phyloP scores from a whole-genome alignment of 169 alveolate species.

The Plasmodium inui region DNA sequence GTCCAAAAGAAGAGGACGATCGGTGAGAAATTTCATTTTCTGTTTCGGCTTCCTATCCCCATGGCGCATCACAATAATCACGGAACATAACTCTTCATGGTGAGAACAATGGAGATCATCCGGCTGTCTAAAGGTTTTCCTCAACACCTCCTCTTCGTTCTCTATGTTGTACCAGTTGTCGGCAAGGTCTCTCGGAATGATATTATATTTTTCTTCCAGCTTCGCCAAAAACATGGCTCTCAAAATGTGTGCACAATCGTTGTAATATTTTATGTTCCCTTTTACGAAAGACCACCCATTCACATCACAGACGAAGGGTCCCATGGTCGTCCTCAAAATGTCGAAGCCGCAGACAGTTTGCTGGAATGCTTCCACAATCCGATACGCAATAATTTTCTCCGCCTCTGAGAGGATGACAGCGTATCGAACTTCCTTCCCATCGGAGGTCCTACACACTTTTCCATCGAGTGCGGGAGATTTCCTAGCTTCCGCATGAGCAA shows the following conservation, averaged over 20 bases:
- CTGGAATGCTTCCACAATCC: conserved; percentile 94
- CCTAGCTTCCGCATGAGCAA: conserved; percentile 99
- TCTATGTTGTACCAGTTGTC: conserved; percentile 78
- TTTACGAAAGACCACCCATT: conserved; percentile 98
- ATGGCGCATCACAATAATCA: conserved; percentile 97
- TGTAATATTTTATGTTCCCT: conserved; percentile 94
- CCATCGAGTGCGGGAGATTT: conserved; percentile 97
- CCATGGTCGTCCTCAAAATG: conserved; percentile 91
- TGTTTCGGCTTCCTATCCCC: conserved; percentile 98
- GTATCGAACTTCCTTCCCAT: conserved; percentile 97
- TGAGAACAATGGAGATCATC: conserved; percentile 75
- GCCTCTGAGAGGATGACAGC: conserved; percentile 95
- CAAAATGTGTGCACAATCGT: conserved; percentile 93
- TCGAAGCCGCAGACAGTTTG: conserved; percentile 96
- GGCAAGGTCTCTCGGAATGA: conserved; percentile 78
- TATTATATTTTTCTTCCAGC: conserved; percentile 80
- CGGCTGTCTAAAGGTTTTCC: conserved; percentile 80
- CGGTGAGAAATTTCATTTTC: conserved; percentile 94
- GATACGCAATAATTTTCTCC: conserved; percentile 94
- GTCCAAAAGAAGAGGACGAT: conserved; percentile 86
- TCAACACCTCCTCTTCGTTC: conserved; percentile 79
- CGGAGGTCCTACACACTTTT: conserved; percentile 88
- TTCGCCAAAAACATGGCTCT: conserved; percentile 85
- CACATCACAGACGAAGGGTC: conserved; percentile 98
- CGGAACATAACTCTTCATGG: conserved; percentile 95